Evolutionary conservation across 495 filamentous ascomycete genomes (phyloP), one percentile per base, ranked within the genome.

Genomic region (Penicillium lividum): DNA sequence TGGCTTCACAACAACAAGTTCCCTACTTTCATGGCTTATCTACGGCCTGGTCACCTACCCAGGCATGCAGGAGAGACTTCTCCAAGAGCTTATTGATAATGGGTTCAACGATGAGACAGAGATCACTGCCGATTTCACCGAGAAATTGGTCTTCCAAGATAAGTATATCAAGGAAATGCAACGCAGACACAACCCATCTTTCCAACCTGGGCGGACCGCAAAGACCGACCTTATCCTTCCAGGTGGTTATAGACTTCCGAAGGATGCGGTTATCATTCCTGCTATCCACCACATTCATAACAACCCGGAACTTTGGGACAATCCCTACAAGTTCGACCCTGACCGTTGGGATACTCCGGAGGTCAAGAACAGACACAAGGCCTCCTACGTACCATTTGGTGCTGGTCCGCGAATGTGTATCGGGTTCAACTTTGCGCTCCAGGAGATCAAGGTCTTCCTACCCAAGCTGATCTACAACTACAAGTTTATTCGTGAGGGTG

Each of bases 351-450:
- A 80, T 34, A 74, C 73, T 0, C 78, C 82, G 0, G 63, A 68
- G 51, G 75, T 78, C 31, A 76, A 80, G 65, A 73, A 71, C 52
- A 55, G 72, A 4, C 77, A 74, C 56, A 70, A 71, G 53, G 71
- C 58, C 4, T 58, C 74, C 3, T 86, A 85, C 59, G 66, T 77
- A 3, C 81, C 82, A 0, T 84, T 86, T 50, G 81, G 76, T 3
- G 66, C 70, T 7, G 82, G 82, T 0, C 65, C 69, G 0, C 63
- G 82, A 0, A 70, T 69, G 57, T 84, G 82, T 61, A 80, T 85
- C 49, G 82, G 81, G 0, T 84, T 84, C 62, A 84, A 84, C 64
- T 80, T 84, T 62, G 82, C 82, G 0, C 60, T 85, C 53, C 67
- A 71, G 42, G 80, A 85, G 58, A 69, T 83, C 43, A 82, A 82